Conservation (phyloP, 768 basidiomycete genomes). For the Lactarius sp. region DNA sequence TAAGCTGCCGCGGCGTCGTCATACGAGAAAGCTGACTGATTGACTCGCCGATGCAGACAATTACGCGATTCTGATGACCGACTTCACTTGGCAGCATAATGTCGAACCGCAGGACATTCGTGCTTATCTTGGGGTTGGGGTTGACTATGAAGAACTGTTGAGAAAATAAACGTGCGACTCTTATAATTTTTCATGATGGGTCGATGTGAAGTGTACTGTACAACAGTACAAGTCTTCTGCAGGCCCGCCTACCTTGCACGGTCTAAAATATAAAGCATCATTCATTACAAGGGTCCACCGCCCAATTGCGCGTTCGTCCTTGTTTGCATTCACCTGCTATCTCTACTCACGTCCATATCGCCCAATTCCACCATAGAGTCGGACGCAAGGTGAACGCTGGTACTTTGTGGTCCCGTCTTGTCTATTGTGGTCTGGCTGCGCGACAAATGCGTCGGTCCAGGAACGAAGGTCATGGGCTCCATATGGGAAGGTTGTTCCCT, state of each 20-base stretch:
- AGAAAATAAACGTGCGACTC: neutral
- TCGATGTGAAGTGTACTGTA: neutral
- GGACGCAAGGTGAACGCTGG: neutral
- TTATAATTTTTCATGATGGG: neutral
- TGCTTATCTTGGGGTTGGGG: slow-evolving; percentile 57
- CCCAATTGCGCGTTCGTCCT: neutral
- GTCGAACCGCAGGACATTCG: slow-evolving; percentile 51
- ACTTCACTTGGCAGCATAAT: slow-evolving; percentile 61
- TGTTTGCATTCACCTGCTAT: neutral
- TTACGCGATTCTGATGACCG: slow-evolving; percentile 55
- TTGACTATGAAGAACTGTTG: slow-evolving; percentile 72
- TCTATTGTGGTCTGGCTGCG: neutral
- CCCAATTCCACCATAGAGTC: neutral
- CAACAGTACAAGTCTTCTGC: neutral
- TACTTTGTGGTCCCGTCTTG: neutral
- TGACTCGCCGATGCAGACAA: slow-evolving; percentile 46
- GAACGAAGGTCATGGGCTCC: neutral
- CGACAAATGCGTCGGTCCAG: neutral
- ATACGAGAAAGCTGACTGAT: neutral
- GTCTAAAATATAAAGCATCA: neutral
- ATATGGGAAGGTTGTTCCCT: neutral
- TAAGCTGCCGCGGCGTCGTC: neutral
- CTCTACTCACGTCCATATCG: neutral
- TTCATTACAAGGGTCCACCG: neutral
- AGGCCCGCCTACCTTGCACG: neutral